Evolutionary conservation across 2,329 filamentous ascomycete genomes (phyloP).

Genomic region (Aspergillus oerlinghausenensis): DNA sequence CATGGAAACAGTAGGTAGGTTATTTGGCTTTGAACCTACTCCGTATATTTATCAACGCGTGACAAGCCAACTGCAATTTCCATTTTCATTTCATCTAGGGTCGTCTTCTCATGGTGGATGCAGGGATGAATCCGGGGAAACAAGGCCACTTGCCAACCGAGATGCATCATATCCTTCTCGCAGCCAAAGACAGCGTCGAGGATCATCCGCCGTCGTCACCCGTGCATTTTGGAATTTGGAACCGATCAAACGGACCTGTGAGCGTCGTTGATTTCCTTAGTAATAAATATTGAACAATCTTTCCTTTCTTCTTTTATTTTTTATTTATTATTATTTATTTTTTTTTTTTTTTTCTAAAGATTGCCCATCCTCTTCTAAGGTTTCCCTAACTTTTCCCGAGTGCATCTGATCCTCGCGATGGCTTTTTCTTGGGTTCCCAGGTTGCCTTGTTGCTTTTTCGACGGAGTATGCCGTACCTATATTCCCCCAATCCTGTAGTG

Average conservation of each 20-base stretch:
- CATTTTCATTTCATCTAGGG: not conserved
- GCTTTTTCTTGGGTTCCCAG: not conserved
- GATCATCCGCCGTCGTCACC: conserved; percentile 10
- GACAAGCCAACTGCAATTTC: not conserved
- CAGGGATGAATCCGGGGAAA: not conserved
- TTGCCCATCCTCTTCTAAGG: not conserved
- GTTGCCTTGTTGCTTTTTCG: conserved; percentile 2
- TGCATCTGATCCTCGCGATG: not conserved
- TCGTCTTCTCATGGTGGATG: not conserved
- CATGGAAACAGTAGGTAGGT: no score
- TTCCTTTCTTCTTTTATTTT: not conserved
- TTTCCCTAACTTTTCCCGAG: not conserved
- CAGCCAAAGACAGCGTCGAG: conserved; percentile 2
- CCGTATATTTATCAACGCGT: no score
- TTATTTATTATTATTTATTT: no score
- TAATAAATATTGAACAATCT: not conserved
- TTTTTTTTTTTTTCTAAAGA: no score
- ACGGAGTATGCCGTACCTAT: not conserved
- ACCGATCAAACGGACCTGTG: not conserved
- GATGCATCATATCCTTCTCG: not conserved
- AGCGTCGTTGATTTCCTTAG: not conserved
- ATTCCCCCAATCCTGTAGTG: not conserved
- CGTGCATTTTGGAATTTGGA: conserved; percentile 4
- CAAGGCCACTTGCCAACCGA: conserved; percentile 1
- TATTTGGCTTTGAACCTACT: no score